Evolutionary conservation across 208 protist genomes (phyloP).

Genomic region (Leishmania braziliensis): DNA sequence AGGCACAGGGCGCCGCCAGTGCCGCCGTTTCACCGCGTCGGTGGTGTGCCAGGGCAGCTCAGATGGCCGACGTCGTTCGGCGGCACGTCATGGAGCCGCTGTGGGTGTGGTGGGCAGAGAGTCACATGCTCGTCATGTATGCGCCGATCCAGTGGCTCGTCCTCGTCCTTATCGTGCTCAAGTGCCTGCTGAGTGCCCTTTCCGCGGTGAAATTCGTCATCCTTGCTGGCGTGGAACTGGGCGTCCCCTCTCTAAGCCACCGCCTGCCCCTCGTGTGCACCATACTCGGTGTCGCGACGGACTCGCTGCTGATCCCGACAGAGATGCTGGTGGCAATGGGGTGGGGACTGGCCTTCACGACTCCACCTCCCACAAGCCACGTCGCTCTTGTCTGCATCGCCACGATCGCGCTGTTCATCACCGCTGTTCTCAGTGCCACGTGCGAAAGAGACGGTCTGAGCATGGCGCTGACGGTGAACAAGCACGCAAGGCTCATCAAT

Average conservation of each 20-base stretch:
- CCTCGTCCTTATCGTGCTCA: constrained; percentile 34
- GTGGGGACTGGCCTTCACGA: constrained; percentile 61
- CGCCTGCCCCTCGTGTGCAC: constrained; percentile 27
- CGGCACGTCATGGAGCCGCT: neutral
- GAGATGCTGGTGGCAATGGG: constrained; percentile 62
- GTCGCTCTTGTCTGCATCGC: constrained; percentile 36
- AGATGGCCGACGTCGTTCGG: neutral
- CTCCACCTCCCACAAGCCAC: constrained; percentile 29
- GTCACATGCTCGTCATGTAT: constrained; percentile 55
- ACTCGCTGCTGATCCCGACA: constrained; percentile 38
- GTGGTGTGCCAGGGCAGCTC: neutral
- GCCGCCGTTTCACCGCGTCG: neutral
- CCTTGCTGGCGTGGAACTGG: constrained; percentile 5
- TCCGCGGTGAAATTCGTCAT: constrained; percentile 32
- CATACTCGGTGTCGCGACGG: constrained; percentile 29
- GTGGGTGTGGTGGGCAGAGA: constrained; percentile 25
- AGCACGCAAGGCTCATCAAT: constrained; percentile 6
- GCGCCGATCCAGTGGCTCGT: constrained; percentile 61
- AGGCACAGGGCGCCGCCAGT: neutral
- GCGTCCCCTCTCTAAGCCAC: neutral
- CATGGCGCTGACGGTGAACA: constrained; percentile 35
- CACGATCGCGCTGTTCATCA: constrained; percentile 39
- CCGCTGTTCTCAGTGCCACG: constrained; percentile 32
- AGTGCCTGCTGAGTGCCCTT: constrained; percentile 42
- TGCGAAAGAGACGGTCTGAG: constrained; percentile 20